These are phyloP conservation scores for Aspergillus persii DNA, from an alignment of 2,329 filamentous ascomycete genomes.

Conservation along the genomic window DNA sequence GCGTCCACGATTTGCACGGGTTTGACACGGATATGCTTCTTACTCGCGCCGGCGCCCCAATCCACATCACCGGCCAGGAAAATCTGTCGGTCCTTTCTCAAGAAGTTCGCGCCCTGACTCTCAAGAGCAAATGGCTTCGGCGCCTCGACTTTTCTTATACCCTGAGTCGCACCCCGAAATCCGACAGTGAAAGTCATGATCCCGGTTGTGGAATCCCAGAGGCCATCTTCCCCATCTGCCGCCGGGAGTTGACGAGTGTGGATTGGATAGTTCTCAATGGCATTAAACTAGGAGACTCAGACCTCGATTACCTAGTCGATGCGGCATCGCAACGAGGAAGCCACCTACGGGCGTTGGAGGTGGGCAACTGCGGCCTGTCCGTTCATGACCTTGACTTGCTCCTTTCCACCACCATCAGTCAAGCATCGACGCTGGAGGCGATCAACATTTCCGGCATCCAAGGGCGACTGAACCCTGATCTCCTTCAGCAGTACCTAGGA, in stretches of 20 bases:
- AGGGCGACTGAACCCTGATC: conserved; percentile 61
- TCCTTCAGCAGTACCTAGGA: conserved; percentile 65
- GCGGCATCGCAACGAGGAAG: conserved; percentile 65
- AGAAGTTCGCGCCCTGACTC: conserved; percentile 64
- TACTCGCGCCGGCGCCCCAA: conserved; percentile 57
- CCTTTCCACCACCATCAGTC: conserved; percentile 61
- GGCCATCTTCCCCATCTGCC: conserved; percentile 66
- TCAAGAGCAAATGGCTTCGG: conserved; percentile 63
- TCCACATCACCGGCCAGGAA: conserved; percentile 54
- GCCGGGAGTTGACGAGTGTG: conserved; percentile 65
- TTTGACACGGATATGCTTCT: conserved; percentile 61
- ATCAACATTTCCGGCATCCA: conserved; percentile 67
- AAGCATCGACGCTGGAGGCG: conserved; percentile 65
- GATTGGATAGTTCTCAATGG: conserved; percentile 70
- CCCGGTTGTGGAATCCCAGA: conserved; percentile 68
- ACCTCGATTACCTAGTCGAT: conserved; percentile 65
- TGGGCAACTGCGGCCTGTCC: conserved; percentile 60
- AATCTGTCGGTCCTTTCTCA: conserved; percentile 62
- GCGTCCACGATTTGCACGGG: conserved; percentile 58
- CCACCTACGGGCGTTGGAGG: conserved; percentile 65
- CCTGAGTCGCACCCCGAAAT: conserved; percentile 55
- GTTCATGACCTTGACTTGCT: conserved; percentile 55
- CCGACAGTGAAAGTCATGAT: conserved; percentile 52
- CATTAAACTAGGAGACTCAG: conserved; percentile 67
- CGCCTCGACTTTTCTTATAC: conserved; percentile 65